Base-by-base conservation (phyloP, 169 alveolate species). In the Plasmodium fragile region DNA sequence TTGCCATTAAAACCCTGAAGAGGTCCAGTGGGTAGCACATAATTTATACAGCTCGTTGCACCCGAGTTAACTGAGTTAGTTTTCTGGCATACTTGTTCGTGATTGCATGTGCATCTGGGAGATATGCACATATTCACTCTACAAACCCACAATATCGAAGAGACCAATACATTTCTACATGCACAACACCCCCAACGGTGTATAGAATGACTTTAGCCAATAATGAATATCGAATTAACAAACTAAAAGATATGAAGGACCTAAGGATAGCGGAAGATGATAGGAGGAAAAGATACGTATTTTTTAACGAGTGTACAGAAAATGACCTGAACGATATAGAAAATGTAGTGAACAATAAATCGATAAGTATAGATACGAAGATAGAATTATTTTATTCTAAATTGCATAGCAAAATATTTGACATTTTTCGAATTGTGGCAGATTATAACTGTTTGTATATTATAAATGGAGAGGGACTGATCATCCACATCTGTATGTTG, bases 391-490 rank as follows among this genome's bases (percentile, higher is more conserved):
- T 77, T 87, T 87, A 87, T 78, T 53, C 93, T 1, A 87, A 87
- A 32, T 87, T 87, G 53, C 80, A 87, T 59, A 87, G 85, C 32
- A 87, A 65, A 39, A 87, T 87, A 59, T 55, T 55, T 78, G 93
- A 87, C 52, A 87, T 87, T 59, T 87, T 87, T 87, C 43, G 93
- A 16, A 78, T 78, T 8, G 81, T 87, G 43, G 93, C 93, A 77
- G 93, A 87, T 87, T 87, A 87, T 87, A 59, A 77, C 49, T 59
- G 89, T 49, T 59, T 87, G 71, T 87, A 87, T 78, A 78, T 78
- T 59, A 87, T 87, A 87, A 87, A 43, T 87, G 93, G 93, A 1
- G 93, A 87, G 72, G 93, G 93, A 18, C 69, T 87, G 72, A 53
- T 87, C 65, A 41, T 87, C 32, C 83, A 87, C 81, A 79, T 87